Percentiles rank a stretch among this genome's conserved stretches.
phyloP scores from a whole-genome alignment of 1,284 basidiomycete genomes.

The Grifola frondosa region DNA sequence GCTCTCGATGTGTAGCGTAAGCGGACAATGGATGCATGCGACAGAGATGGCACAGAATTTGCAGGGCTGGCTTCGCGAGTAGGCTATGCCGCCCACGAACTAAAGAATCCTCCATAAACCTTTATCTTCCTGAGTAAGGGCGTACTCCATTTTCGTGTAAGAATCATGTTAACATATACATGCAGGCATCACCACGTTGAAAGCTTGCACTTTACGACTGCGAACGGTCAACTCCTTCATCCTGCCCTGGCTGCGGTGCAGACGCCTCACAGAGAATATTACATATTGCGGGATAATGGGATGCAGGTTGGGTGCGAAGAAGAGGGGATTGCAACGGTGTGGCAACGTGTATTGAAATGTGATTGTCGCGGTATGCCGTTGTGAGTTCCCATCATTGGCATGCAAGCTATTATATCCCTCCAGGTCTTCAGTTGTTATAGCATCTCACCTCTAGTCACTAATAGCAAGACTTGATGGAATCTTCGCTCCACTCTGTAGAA shows the following conservation, averaged over 20 bases:
- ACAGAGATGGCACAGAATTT: constrained; percentile 66
- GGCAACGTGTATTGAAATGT: constrained; percentile 62
- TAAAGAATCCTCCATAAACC: constrained; percentile 37
- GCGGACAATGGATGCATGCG: constrained; percentile 63
- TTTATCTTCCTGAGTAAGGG: constrained; percentile 63
- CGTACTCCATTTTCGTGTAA: background rate
- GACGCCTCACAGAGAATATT: constrained; percentile 65
- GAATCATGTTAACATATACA: background rate
- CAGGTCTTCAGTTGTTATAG: no score
- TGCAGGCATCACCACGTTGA: constrained; percentile 73
- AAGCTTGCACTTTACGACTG: constrained; percentile 60
- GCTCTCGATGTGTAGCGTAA: constrained; percentile 44
- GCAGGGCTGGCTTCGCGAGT: constrained; percentile 42
- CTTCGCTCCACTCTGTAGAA: no score
- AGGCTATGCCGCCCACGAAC: constrained; percentile 12
- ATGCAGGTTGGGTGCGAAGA: constrained; percentile 77
- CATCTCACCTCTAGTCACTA: no score
- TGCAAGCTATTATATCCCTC: no score
- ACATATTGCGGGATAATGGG: constrained; percentile 67
- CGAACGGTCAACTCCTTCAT: constrained; percentile 47
- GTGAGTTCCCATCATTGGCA: no score
- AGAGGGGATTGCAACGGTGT: constrained; percentile 59
- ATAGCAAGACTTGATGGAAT: no score
- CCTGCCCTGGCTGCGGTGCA: constrained; percentile 63
- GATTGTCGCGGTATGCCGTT: constrained; percentile 21